These are phyloP conservation scores for Penicillium angulare DNA, from an alignment of 495 filamentous ascomycete species.

Conservation along the genomic window DNA sequence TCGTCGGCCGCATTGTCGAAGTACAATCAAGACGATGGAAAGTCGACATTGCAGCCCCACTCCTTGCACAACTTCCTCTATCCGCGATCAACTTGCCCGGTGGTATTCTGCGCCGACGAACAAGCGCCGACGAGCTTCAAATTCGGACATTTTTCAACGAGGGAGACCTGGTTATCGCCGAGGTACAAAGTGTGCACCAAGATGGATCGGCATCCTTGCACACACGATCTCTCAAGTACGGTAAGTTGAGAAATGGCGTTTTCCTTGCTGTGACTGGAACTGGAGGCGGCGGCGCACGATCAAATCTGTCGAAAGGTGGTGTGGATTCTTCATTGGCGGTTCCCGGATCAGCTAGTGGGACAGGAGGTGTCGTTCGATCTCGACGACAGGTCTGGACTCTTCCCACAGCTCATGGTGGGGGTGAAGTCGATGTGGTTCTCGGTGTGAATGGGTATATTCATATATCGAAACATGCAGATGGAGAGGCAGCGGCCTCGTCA, in stretches of 20 bases:
- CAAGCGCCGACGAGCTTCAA: slow-evolving; percentile 91
- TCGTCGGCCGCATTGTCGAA: slow-evolving; percentile 89
- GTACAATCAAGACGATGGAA: slow-evolving; percentile 90
- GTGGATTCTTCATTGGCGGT: slow-evolving; percentile 22
- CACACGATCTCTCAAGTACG: slow-evolving; percentile 86
- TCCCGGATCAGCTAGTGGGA: slow-evolving; percentile 21
- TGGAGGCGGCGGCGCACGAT: slow-evolving; percentile 63
- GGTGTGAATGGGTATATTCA: slow-evolving; percentile 97
- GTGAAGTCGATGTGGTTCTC: slow-evolving; percentile 79
- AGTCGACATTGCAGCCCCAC: slow-evolving; percentile 83
- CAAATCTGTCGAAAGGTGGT: slow-evolving; percentile 32
- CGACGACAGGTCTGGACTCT: slow-evolving; percentile 86
- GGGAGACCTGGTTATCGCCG: slow-evolving; percentile 84
- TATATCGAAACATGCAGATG: slow-evolving; percentile 73
- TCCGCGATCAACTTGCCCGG: slow-evolving; percentile 91
- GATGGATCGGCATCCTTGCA: slow-evolving; percentile 86
- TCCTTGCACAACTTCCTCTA: slow-evolving; percentile 79
- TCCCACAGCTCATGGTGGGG: slow-evolving; percentile 62
- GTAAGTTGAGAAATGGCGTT: slow-evolving; percentile 88
- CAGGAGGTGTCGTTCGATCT: slow-evolving; percentile 71
- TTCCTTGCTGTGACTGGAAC: slow-evolving; percentile 79
- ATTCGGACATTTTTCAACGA: slow-evolving; percentile 91
- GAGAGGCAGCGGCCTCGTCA: slow-evolving; percentile 50
- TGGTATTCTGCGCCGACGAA: slow-evolving; percentile 85
- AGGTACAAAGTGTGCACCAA: slow-evolving; percentile 78